These are phyloP conservation scores for Styphnolobium japonicum DNA, from an alignment of 306 rosid species.

Conservation along the genomic window DNA sequence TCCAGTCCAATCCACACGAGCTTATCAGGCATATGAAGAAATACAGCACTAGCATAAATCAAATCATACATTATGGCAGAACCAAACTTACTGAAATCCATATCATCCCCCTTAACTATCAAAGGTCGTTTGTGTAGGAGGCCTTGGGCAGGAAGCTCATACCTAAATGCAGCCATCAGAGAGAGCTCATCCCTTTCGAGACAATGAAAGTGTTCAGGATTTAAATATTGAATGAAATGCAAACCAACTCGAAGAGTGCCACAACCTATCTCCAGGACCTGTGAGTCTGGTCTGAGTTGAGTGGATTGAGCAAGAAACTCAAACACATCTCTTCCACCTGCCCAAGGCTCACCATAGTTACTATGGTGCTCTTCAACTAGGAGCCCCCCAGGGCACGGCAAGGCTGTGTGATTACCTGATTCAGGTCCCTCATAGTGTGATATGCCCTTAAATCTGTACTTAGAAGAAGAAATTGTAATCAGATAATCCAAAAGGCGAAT, in stretches of 20 bases:
- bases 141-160: constrained; percentile 95
- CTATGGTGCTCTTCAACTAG: constrained; percentile 93
- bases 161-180: constrained; percentile 80
- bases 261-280: constrained; percentile 85
- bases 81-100: constrained; percentile 73
- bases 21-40: constrained; percentile 89
- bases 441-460: constrained; percentile 74
- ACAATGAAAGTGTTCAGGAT: constrained; percentile 69
- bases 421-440: constrained; percentile 76
- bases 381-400: constrained; percentile 89
- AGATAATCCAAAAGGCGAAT: neutral
- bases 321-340: constrained; percentile 88
- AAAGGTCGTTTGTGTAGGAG: constrained; percentile 76
- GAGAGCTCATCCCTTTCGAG: constrained; percentile 94
- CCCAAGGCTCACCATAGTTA: constrained; percentile 98
- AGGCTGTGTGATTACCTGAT: constrained; percentile 61
- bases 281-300: constrained; percentile 54
- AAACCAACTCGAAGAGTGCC: constrained; percentile 92
- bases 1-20: constrained; percentile 86
- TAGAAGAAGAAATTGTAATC: neutral
- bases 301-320: constrained; percentile 74
- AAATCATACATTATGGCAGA: constrained; percentile 53
- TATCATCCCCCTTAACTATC: constrained; percentile 76
- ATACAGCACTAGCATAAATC: constrained; percentile 94
- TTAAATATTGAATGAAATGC: constrained; percentile 80